phyloP scores from a whole-genome alignment of 23 red algal genomes.

The Gracilaria vermiculophylla region DNA sequence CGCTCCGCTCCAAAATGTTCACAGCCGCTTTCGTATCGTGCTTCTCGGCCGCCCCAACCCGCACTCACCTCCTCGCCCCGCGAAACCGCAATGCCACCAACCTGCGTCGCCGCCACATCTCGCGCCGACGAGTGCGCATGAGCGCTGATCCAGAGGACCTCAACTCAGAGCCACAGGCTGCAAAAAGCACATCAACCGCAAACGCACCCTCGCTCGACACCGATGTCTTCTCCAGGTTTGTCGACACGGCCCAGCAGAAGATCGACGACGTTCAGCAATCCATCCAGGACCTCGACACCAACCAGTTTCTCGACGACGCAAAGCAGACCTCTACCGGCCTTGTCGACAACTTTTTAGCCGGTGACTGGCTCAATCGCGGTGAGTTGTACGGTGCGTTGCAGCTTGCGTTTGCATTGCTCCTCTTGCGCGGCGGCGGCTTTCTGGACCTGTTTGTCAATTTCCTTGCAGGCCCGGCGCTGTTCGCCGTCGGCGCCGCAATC shows the following conservation, averaged over 20 bases:
- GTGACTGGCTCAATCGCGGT: slow-evolving; percentile 94
- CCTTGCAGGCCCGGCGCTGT: slow-evolving; percentile 69
- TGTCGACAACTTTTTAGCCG: slow-evolving; percentile 88
- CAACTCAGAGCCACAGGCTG: not conserved
- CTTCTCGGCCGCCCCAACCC: not conserved
- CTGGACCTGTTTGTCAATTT: slow-evolving; percentile 81
- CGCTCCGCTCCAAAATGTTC: not conserved
- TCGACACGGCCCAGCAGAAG: slow-evolving; percentile 61
- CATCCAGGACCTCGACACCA: slow-evolving; percentile 53
- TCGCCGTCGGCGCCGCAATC: slow-evolving; percentile 69
- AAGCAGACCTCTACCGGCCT: slow-evolving; percentile 58
- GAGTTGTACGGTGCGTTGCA: slow-evolving; percentile 89
- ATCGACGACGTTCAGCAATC: slow-evolving; percentile 42
- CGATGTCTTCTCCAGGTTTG: slow-evolving; percentile 56
- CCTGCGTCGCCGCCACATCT: not conserved
- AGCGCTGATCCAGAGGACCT: not conserved
- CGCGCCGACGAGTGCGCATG: slow-evolving; percentile 1
- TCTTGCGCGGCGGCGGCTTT: slow-evolving; percentile 62
- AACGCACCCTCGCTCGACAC: slow-evolving; percentile 58
- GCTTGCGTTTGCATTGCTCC: slow-evolving; percentile 71
- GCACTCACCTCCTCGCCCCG: not conserved
- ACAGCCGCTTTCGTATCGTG: slow-evolving; percentile 3
- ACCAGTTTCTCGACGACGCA: slow-evolving; percentile 51
- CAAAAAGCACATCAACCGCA: slow-evolving; percentile 2
- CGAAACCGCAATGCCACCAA: not conserved